Base-by-base conservation (phyloP, 805 yeast species). In the Nakazawaea anatomiae region DNA sequence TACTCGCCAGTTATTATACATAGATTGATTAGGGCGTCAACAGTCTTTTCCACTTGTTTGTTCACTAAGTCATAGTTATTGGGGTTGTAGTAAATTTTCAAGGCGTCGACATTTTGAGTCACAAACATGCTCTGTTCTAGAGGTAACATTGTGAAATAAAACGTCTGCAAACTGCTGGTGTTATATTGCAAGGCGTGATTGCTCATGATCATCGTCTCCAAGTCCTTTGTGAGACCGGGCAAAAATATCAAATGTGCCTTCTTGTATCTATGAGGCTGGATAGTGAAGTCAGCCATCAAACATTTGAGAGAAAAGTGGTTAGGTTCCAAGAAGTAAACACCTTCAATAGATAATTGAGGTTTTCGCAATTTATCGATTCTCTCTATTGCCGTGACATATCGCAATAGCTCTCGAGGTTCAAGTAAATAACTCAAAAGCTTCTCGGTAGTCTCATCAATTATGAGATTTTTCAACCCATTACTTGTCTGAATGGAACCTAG, bases 1-100 rank as follows among this genome's bases (percentile, higher is more conserved):
- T 86, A 88, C 61, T 91, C 97, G 11, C 95, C 95, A 1, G 94
- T 82, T 8, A 86, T 62, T 6, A 87, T 79, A 72, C 96, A 87
- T 28, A 89, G 58, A 56, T 84, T 80, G 32, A 89, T 80, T 57
- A 94, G 71, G 27, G 89, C 65, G 39, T 77, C 70, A 1, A 92
- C 89, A 0, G 87, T 79, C 47, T 66, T 67, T 18, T 74, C 69
- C 12, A 89, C 72, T 52, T 85, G 85, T 34, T 71, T 73, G 25
- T 77, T 72, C 36, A 87, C 84, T 44, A 85, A 68, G 51, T 82
- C 85, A 38, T 69, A 63, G 58, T 94, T 89, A 48, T 76, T 72
- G 31, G 71, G 71, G 60, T 83, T 90, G 65, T 82, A 91, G 60
- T 84, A 87, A 25, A 83, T 72, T 49, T 90, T 90, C 64, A 89